phyloP scores from a whole-genome alignment of 2,329 filamentous ascomycete species.

The Colletotrichum sp. region DNA sequence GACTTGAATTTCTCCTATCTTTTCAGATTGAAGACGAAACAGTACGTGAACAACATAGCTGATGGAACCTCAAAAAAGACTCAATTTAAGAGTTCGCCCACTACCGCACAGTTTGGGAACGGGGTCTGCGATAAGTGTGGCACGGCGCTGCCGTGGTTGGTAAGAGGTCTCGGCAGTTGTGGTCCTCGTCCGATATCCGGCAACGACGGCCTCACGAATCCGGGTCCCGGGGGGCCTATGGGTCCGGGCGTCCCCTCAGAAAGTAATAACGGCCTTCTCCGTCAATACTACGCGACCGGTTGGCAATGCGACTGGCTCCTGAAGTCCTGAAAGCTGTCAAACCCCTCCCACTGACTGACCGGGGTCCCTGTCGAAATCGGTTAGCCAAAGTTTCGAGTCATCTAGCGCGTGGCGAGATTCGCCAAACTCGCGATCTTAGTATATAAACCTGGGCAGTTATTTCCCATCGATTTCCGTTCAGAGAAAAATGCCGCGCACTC shows the following conservation, averaged over 20 bases:
- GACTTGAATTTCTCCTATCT: not conserved
- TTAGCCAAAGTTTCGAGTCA: not conserved
- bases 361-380: not conserved
- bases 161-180: not conserved
- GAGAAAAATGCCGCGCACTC: not conserved
- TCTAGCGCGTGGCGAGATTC: not conserved
- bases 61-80: not conserved
- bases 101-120: not conserved
- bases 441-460: not conserved
- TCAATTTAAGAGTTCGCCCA: not conserved
- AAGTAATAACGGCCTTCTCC: not conserved
- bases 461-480: not conserved
- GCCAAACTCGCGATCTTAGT: not conserved
- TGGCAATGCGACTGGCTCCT: constrained; percentile 2
- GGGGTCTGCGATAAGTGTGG: not conserved
- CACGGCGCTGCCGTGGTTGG: not conserved
- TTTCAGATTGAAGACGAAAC: not conserved
- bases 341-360: not conserved
- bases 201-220: not conserved
- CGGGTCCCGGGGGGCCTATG: not conserved
- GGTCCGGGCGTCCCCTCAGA: not conserved
- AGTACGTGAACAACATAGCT: not conserved
- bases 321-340: not conserved
- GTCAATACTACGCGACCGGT: not conserved
- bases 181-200: not conserved